Evolutionary conservation across 2,329 filamentous ascomycete genomes (phyloP).

Genomic region (Ascochyta koolunga): DNA sequence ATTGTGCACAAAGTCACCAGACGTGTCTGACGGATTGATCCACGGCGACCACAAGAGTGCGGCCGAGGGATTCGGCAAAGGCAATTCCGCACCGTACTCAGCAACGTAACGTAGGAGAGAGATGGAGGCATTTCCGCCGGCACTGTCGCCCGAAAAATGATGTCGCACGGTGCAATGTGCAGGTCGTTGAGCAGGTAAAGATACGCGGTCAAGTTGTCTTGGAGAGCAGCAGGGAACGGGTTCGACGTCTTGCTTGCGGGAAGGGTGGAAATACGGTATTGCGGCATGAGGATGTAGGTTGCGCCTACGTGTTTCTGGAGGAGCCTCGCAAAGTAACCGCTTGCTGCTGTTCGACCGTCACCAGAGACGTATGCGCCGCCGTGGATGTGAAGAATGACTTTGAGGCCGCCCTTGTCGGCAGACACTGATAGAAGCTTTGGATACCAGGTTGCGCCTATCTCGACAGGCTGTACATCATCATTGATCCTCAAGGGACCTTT

Average conservation of each 20-base stretch:
- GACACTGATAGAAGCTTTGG: slow-evolving; percentile 32
- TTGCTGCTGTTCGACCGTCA: slow-evolving; percentile 48
- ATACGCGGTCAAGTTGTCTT: slow-evolving; percentile 57
- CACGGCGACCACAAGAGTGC: slow-evolving; percentile 54
- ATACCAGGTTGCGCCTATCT: slow-evolving; percentile 53
- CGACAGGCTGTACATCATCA: slow-evolving; percentile 42
- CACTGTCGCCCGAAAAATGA: slow-evolving; percentile 58
- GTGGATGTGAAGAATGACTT: slow-evolving; percentile 56
- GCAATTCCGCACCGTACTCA: slow-evolving; percentile 46
- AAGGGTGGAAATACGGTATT: slow-evolving; percentile 57
- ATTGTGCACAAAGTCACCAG: slow-evolving; percentile 27
- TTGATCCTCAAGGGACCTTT: slow-evolving; percentile 41
- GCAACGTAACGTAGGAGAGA: slow-evolving; percentile 55
- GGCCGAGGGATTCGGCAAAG: slow-evolving; percentile 45
- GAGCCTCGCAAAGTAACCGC: slow-evolving; percentile 37
- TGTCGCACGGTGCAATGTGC: slow-evolving; percentile 48
- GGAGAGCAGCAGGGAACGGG: slow-evolving; percentile 59
- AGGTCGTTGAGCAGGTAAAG: slow-evolving; percentile 53
- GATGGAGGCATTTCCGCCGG: slow-evolving; percentile 56
- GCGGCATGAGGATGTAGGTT: slow-evolving; percentile 52
- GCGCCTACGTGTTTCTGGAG: slow-evolving; percentile 47
- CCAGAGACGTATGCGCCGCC: slow-evolving; percentile 57
- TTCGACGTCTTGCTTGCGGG: slow-evolving; percentile 43
- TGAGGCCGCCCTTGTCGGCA: slow-evolving; percentile 24
- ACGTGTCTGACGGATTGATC: slow-evolving; percentile 46